A percentile compares a stretch with the other conserved stretches of the same genome.
Conservation (phyloP, 2,329 filamentous ascomycete species). For the Phoma sp. region DNA sequence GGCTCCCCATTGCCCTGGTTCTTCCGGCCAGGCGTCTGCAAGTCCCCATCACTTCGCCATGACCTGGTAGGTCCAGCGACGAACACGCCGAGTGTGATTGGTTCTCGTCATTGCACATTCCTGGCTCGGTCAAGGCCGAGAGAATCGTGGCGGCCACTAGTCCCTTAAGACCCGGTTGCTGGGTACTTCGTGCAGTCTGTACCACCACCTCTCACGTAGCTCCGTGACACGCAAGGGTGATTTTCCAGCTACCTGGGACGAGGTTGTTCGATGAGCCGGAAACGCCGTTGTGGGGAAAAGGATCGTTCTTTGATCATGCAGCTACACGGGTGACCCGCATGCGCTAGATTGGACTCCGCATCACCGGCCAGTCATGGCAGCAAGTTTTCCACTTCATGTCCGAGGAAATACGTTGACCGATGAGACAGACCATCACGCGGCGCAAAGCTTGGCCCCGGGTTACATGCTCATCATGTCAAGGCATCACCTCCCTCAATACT, state of each 20-base stretch:
- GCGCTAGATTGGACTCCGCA: constrained; percentile 22
- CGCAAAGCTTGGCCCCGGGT: constrained; percentile 6
- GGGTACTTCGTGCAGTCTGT: constrained; percentile 35
- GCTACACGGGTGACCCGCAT: constrained; percentile 39
- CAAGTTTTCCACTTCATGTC: not conserved
- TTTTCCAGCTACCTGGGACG: constrained; percentile 35
- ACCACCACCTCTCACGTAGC: constrained; percentile 29
- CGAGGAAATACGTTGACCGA: constrained; percentile 11
- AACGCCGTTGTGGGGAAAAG: constrained; percentile 32
- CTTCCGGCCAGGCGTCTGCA: not conserved
- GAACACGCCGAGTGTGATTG: not conserved
- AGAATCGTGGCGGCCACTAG: constrained; percentile 28
- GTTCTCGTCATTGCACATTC: constrained; percentile 18
- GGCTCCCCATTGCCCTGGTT: not conserved
- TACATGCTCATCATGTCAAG: constrained; percentile 12
- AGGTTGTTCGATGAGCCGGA: constrained; percentile 35
- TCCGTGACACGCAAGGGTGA: constrained; percentile 38
- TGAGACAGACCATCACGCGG: constrained; percentile 17
- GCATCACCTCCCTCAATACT: constrained; percentile 11
- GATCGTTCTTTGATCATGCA: constrained; percentile 37
- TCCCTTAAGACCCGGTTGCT: constrained; percentile 37
- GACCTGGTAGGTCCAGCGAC: not conserved
- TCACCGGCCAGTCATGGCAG: constrained; percentile 17
- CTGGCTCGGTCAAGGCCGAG: constrained; percentile 36
- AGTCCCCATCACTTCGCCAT: not conserved